A percentile compares a stretch with the other conserved stretches of the same genome.
Evolutionary conservation across 176 grass and related monocot genomes (phyloP).

Genomic region (Urochloa ruziziensis): DNA sequence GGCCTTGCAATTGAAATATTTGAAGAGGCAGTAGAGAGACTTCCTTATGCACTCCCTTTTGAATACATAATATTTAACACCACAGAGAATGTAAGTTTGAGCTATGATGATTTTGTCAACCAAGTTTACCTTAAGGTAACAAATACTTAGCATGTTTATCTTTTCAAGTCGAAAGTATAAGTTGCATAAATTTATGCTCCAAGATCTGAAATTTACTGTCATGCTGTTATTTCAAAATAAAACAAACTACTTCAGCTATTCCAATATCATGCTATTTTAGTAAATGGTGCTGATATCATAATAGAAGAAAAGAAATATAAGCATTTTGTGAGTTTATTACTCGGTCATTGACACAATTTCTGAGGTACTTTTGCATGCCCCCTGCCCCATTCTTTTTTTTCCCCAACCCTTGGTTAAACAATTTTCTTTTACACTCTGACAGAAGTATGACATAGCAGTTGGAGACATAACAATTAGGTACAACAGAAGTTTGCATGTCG

Average conservation of each 20-base stretch:
- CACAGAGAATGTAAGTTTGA: background rate
- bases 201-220: background rate
- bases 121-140: constrained; percentile 34
- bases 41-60: constrained; percentile 35
- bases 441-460: constrained; percentile 42
- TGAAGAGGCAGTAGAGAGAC: constrained; percentile 25
- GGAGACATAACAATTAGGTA: constrained; percentile 59
- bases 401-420: background rate
- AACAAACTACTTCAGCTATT: background rate
- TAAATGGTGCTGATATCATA: background rate
- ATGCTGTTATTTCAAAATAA: background rate
- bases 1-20: constrained; percentile 33
- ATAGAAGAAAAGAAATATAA: background rate
- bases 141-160: background rate
- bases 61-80: constrained; percentile 17
- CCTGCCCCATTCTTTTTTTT: background rate
- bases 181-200: background rate
- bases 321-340: background rate
- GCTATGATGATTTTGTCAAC: constrained; percentile 27
- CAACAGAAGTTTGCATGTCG: constrained; percentile 29
- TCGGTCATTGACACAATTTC: background rate
- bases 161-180: background rate
- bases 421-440: background rate
- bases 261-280: background rate
- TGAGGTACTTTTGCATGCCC: background rate